Evolutionary conservation across 805 yeast genomes (phyloP).

Genomic region (Hanseniaspora opuntiae): DNA sequence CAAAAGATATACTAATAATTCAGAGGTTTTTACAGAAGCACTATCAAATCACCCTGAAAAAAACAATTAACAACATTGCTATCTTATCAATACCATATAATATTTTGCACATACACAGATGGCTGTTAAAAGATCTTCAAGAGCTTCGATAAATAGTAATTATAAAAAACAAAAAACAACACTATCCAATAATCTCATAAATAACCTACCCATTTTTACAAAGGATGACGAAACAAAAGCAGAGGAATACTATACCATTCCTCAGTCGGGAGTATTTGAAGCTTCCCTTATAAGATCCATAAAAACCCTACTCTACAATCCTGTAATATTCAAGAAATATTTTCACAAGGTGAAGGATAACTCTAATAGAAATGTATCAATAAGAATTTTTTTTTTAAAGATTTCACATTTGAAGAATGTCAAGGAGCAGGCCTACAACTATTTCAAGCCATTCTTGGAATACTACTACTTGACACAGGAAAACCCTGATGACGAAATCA

Average conservation of each 20-base stretch:
- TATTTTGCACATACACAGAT: background rate
- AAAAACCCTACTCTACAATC: background rate
- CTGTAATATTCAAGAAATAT: constrained; percentile 9
- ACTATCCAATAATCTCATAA: background rate
- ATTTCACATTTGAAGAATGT: background rate
- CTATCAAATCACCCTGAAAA: no score
- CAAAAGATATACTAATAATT: no score
- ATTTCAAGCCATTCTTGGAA: background rate
- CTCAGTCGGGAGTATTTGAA: constrained; percentile 10
- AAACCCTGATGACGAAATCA: background rate
- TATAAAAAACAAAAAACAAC: background rate
- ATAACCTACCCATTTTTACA: background rate
- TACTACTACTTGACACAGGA: background rate
- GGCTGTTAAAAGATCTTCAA: background rate
- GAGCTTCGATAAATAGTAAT: background rate
- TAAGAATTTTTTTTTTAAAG: constrained; percentile 7
- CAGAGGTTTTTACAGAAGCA: no score
- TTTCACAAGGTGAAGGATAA: constrained; percentile 9
- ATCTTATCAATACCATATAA: no score
- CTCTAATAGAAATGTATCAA: constrained; percentile 3
- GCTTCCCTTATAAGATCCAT: constrained; percentile 7
- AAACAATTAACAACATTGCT: no score
- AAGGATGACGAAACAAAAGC: background rate
- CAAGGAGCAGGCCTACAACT: background rate
- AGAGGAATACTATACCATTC: background rate